Conservation (phyloP, 2,329 filamentous ascomycete species). For the Nemania sp. region DNA sequence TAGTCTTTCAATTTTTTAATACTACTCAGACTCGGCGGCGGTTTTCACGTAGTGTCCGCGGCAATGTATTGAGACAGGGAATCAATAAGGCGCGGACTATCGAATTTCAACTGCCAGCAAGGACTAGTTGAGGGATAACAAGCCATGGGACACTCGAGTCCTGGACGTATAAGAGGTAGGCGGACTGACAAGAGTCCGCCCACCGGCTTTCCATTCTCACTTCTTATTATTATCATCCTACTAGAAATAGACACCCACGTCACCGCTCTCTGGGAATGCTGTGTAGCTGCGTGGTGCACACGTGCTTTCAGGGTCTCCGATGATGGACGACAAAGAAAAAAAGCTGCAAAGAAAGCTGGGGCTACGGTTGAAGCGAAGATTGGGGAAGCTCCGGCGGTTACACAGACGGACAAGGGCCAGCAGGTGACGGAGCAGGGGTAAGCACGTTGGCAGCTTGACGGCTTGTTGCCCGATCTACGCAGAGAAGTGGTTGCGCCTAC, state of each 20-base stretch:
- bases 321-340: background rate
- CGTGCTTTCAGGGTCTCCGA: slow-evolving; percentile 23
- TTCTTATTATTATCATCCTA: slow-evolving; percentile 11
- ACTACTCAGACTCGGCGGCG: slow-evolving; percentile 22
- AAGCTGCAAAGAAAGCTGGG: slow-evolving; percentile 27
- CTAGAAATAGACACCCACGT: slow-evolving; percentile 29
- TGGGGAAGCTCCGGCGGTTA: slow-evolving; percentile 39
- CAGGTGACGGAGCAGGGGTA: background rate
- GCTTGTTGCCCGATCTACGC: background rate
- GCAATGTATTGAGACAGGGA: slow-evolving; percentile 31
- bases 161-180: slow-evolving; percentile 24
- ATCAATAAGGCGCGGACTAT: slow-evolving; percentile 33
- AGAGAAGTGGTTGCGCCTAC: background rate
- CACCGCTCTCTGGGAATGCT: background rate
- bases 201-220: slow-evolving; percentile 16
- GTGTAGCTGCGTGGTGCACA: slow-evolving; percentile 23
- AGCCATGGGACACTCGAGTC: slow-evolving; percentile 18
- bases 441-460: background rate
- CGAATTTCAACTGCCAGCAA: slow-evolving; percentile 22
- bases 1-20: slow-evolving; percentile 3
- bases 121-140: background rate
- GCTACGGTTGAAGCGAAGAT: slow-evolving; percentile 5
- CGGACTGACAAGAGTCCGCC: slow-evolving; percentile 27
- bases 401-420: slow-evolving; percentile 19
- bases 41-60: slow-evolving; percentile 23